A percentile compares a stretch with the other conserved stretches of the same genome.
Conservation (phyloP, 2,329 filamentous ascomycete species). For the Phaeoacremonium minimum region DNA sequence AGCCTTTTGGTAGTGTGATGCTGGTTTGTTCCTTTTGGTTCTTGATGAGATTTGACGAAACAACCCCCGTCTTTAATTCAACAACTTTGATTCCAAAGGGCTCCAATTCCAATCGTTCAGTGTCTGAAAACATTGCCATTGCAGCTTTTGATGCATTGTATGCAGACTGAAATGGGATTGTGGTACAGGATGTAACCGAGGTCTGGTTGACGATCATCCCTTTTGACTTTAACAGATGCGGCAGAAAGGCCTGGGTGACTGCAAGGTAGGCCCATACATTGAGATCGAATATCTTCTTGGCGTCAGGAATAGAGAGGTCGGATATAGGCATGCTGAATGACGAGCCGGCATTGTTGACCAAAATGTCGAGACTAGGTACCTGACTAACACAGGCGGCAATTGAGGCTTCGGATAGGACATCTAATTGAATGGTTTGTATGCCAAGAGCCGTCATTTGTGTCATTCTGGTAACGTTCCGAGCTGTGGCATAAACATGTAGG, state of each 20-base stretch:
- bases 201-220: constrained; percentile 5
- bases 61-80: too few species aligned
- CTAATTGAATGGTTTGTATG: constrained; percentile 32
- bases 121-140: constrained; percentile 1
- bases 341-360: constrained; percentile 5
- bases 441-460: constrained; percentile 20
- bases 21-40: background rate
- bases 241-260: constrained; percentile 16
- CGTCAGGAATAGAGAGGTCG: constrained; percentile 10
- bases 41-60: too few species aligned
- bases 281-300: constrained; percentile 15
- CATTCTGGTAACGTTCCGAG: constrained; percentile 26
- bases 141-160: constrained; percentile 6
- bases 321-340: constrained; percentile 16
- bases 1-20: background rate
- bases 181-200: background rate
- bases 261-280: constrained; percentile 19
- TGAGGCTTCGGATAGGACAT: constrained; percentile 29
- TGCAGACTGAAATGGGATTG: constrained; percentile 1
- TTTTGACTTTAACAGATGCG: constrained; percentile 13
- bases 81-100: too few species aligned
- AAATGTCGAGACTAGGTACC: constrained; percentile 2
- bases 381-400: constrained; percentile 21
- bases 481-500: constrained; percentile 33
- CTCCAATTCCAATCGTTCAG: too few species aligned